Evolutionary conservation across 768 basidiomycete species (phyloP), one percentile per base, ranked within the genome.

Genomic region (Polyporus arcularius): DNA sequence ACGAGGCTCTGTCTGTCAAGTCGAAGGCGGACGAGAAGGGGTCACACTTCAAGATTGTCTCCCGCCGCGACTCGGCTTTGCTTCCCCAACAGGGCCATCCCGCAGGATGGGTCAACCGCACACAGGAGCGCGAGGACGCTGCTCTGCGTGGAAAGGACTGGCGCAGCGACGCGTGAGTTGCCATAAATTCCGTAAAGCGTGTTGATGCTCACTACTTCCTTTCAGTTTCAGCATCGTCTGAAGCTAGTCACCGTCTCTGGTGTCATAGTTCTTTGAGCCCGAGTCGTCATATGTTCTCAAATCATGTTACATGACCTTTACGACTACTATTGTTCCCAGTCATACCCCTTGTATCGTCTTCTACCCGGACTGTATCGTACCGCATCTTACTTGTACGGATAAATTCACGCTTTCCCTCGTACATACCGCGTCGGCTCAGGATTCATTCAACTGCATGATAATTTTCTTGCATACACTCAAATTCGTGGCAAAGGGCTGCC

Each of bases 1-100:
- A 78, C 10, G 78, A 80, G 57, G 76, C 75, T 45, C 71, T 71
- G 46, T 67, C 70, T 47, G 72, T 75, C 31, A 81, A 81, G 73
- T 74, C 74, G 61, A 77, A 76, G 51, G 69, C 68, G 43, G 75
- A 75, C 38, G 75, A 81, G 64, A 74, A 74, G 50, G 72, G 70
- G 28, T 85, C 86, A 8, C 87, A 90, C 64, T 94, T 96, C 81
- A 91, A 92, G 76, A 82, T 96, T 39, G 88, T 94, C 5, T 77
- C 86, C 61, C 89, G 89, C 76, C 79, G 87, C 31, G 76, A 90
- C 49, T 89, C 75, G 18, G 69, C 87, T 45, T 72, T 96, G 45
- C 73, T 96, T 41, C 80, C 82, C 4, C 75, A 83, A 21, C 76
- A 79, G 42, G 88, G 90, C 0, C 82, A 88, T 59, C 86, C 90